These are phyloP conservation scores for Trypanosoma platydactyli DNA, from an alignment of 208 protist species.

Conservation along the genomic window DNA sequence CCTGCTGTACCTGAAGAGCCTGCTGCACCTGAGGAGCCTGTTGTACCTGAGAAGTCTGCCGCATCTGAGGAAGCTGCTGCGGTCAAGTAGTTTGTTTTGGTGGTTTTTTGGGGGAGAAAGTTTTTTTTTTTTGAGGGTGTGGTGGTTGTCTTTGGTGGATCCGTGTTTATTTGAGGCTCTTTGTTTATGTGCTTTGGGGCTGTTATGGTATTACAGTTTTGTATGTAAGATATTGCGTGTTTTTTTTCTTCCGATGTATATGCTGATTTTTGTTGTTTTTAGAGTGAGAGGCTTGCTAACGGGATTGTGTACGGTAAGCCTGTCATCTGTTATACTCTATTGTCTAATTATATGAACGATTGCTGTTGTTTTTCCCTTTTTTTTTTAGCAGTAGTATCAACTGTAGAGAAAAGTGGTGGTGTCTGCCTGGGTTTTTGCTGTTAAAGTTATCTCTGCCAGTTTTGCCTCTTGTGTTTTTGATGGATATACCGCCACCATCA, in stretches of 20 bases:
- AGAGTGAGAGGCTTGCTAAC: no score
- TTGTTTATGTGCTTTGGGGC: not conserved
- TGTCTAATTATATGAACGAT: no score
- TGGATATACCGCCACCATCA: conserved; percentile 8
- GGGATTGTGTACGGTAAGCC: no score
- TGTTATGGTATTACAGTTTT: not conserved
- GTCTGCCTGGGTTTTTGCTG: not conserved
- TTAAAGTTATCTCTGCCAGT: not conserved
- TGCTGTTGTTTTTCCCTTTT: conserved; percentile 9
- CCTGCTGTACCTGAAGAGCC: not conserved
- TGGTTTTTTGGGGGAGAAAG: no score
- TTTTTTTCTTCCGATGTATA: no score
- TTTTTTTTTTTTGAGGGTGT: no score
- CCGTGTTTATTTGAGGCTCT: no score
- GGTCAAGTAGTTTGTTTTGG: no score
- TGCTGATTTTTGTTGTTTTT: conserved; percentile 3
- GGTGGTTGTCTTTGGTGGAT: no score
- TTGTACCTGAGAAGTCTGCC: no score
- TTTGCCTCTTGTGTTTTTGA: not conserved
- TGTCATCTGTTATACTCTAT: no score
- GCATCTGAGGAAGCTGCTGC: no score
- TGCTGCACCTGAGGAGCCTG: not conserved
- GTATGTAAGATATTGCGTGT: not conserved
- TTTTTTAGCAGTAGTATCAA: not conserved
- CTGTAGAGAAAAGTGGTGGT: not conserved